Percentiles rank a stretch among this genome's conserved stretches.
Evolutionary conservation across 371 early-diverging fungal species (phyloP).

Genomic region (Syncephalastrum contaminatum): DNA sequence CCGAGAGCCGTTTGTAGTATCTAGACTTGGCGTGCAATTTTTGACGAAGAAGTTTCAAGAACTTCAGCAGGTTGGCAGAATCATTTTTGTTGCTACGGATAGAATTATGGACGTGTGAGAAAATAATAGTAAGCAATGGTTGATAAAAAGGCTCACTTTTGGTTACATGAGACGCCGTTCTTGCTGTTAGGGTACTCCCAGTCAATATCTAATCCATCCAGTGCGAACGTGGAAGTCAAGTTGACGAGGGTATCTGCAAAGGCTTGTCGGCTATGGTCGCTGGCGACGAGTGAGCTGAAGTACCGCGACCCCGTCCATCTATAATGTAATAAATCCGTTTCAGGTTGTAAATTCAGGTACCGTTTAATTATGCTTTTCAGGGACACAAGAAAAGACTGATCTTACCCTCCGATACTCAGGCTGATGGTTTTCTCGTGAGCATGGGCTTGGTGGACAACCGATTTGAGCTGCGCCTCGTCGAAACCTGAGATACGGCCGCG

Average conservation of each 20-base stretch:
- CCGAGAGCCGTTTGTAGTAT: conserved; percentile 16
- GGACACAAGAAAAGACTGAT: too few relatives aligned
- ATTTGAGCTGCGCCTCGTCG: conserved; percentile 12
- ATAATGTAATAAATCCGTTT: not conserved
- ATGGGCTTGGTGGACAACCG: conserved; percentile 35
- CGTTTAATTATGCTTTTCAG: too few relatives aligned
- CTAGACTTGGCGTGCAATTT: conserved; percentile 21
- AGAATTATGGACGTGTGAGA: not conserved
- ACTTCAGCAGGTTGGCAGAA: conserved; percentile 42
- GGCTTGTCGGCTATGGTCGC: conserved; percentile 5
- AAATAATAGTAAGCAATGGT: not conserved
- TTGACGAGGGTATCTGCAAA: conserved; percentile 29
- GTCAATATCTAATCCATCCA: conserved; percentile 65
- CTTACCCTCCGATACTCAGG: conserved; percentile 41
- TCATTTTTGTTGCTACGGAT: conserved; percentile 33
- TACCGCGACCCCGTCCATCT: conserved; percentile 44
- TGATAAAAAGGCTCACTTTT: conserved; percentile 14
- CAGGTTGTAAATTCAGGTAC: not conserved
- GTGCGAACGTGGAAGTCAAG: conserved; percentile 31
- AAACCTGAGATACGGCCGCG: conserved; percentile 22
- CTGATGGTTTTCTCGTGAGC: conserved; percentile 29
- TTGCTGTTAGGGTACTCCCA: conserved; percentile 50
- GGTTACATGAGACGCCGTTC: conserved; percentile 38
- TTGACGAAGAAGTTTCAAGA: conserved; percentile 21
- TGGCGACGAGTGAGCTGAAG: conserved; percentile 26